These are phyloP conservation scores for Sabuloglossum arenarium DNA, from an alignment of 495 filamentous ascomycete species.

Conservation along the genomic window DNA sequence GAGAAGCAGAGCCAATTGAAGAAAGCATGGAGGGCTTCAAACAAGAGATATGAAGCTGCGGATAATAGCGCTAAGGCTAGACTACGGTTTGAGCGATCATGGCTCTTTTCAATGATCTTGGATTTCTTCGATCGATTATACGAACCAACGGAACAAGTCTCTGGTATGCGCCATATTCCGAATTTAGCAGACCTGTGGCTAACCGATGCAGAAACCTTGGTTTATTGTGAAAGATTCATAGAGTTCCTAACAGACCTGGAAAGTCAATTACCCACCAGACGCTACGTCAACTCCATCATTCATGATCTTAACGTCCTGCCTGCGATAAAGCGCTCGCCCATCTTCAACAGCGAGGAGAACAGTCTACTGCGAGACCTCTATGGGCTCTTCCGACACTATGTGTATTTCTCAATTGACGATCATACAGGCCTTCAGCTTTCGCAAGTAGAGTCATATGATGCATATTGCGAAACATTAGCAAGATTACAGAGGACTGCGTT, in stretches of 20 bases:
- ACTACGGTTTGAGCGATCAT: slow-evolving; percentile 78
- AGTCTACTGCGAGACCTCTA: slow-evolving; percentile 66
- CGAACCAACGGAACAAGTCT: slow-evolving; percentile 17
- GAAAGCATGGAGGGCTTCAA: slow-evolving; percentile 80
- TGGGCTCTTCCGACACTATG: slow-evolving; percentile 61
- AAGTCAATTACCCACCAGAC: slow-evolving; percentile 81
- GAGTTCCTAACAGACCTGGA: slow-evolving; percentile 81
- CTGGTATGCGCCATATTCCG: slow-evolving; percentile 8
- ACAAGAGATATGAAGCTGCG: slow-evolving; percentile 69
- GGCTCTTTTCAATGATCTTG: slow-evolving; percentile 73
- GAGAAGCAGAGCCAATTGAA: slow-evolving; percentile 46
- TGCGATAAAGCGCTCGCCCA: slow-evolving; percentile 55
- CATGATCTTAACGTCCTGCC: slow-evolving; percentile 78
- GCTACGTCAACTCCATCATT: slow-evolving; percentile 84
- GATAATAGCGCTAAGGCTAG: slow-evolving; percentile 61
- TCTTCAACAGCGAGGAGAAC: slow-evolving; percentile 55
- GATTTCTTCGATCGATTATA: slow-evolving; percentile 65
- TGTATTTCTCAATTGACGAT: slow-evolving; percentile 78
- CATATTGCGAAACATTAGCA: slow-evolving; percentile 54
- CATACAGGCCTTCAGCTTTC: slow-evolving; percentile 61
- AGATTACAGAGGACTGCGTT: slow-evolving; percentile 63
- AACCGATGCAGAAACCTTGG: slow-evolving; percentile 36
- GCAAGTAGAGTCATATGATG: slow-evolving; percentile 51
- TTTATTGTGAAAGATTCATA: slow-evolving; percentile 82
- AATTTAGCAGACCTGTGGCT: slow-evolving; percentile 2